phyloP scores from a whole-genome alignment of 2,329 filamentous ascomycete genomes.

The Dactylonectria macrodidyma region DNA sequence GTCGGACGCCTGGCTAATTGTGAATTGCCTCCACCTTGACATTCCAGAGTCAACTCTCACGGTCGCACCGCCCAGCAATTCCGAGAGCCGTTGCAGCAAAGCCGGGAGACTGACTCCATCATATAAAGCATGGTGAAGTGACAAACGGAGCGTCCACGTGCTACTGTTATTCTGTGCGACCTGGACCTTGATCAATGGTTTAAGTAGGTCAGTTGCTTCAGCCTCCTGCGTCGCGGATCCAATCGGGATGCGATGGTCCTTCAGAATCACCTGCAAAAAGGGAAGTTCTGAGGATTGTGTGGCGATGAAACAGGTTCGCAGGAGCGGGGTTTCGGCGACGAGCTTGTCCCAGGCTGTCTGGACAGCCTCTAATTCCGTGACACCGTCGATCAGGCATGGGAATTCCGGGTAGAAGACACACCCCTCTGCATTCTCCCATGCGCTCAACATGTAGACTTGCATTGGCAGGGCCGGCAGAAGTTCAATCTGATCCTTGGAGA shows the following conservation, averaged over 20 bases:
- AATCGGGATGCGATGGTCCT: conserved; percentile 31
- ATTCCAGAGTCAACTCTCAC: conserved; percentile 22
- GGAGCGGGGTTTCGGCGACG: conserved; percentile 69
- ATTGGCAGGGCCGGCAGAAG: conserved; percentile 81
- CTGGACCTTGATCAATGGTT: conserved; percentile 35
- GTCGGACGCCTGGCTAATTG: conserved; percentile 27
- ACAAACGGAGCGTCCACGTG: conserved; percentile 62
- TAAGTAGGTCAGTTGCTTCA: background rate
- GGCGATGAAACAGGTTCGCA: conserved; percentile 78
- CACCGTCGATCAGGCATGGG: conserved; percentile 66
- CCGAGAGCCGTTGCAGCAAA: conserved; percentile 63
- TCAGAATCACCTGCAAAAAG: conserved; percentile 75
- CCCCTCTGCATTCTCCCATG: conserved; percentile 79
- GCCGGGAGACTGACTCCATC: conserved; percentile 84
- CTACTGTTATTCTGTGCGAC: conserved; percentile 28
- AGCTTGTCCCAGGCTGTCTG: conserved; percentile 74
- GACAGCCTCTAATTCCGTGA: conserved; percentile 59
- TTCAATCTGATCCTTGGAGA: conserved; percentile 66
- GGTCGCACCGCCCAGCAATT: conserved; percentile 22
- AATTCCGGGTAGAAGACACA: conserved; percentile 83
- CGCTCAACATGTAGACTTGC: conserved; percentile 84
- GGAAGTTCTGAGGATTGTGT: conserved; percentile 64
- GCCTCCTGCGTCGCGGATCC: background rate
- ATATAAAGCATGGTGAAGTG: conserved; percentile 90
- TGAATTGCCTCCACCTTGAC: conserved; percentile 48